phyloP scores from a whole-genome alignment of 805 yeast species.

The Wickerhamomyces bisporus region DNA sequence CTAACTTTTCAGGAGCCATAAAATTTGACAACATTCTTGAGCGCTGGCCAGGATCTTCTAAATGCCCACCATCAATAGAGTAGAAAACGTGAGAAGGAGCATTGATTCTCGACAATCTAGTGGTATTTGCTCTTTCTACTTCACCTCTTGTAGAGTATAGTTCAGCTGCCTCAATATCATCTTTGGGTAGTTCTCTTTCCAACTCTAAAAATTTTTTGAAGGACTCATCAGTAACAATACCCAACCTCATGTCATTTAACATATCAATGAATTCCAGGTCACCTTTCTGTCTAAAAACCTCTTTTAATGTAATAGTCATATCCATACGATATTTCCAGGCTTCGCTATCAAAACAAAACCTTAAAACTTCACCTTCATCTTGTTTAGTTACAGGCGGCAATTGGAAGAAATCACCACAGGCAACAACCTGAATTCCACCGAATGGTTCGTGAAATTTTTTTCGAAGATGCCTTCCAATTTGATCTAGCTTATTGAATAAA shows the following conservation, averaged over 20 bases:
- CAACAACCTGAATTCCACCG: conserved; percentile 75
- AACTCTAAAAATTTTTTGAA: conserved; percentile 45
- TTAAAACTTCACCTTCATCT: conserved; percentile 25
- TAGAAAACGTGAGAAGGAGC: conserved; percentile 39
- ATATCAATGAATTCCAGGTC: conserved; percentile 64
- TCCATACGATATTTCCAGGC: conserved; percentile 59
- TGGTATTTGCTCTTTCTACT: conserved; percentile 60
- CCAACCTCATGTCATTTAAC: conserved; percentile 72
- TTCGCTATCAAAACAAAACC: conserved; percentile 60
- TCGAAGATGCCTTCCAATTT: conserved; percentile 49
- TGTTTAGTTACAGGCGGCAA: conserved; percentile 62
- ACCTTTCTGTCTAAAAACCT: conserved; percentile 73
- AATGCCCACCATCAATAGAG: conserved; percentile 52
- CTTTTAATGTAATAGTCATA: conserved; percentile 51
- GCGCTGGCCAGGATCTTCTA: conserved; percentile 36
- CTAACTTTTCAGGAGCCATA: conserved; percentile 53
- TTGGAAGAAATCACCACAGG: conserved; percentile 81
- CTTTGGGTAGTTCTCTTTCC: conserved; percentile 45
- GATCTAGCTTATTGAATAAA: conserved; percentile 57
- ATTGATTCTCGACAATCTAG: conserved; percentile 40
- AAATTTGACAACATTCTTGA: conserved; percentile 48
- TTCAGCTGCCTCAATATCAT: conserved; percentile 68
- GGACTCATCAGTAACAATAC: conserved; percentile 46
- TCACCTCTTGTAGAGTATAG: conserved; percentile 69
- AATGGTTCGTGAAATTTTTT: conserved; percentile 45